Evolutionary conservation across 208 protist genomes (phyloP).

Genomic region (Acanthamoeba lenticulata): DNA sequence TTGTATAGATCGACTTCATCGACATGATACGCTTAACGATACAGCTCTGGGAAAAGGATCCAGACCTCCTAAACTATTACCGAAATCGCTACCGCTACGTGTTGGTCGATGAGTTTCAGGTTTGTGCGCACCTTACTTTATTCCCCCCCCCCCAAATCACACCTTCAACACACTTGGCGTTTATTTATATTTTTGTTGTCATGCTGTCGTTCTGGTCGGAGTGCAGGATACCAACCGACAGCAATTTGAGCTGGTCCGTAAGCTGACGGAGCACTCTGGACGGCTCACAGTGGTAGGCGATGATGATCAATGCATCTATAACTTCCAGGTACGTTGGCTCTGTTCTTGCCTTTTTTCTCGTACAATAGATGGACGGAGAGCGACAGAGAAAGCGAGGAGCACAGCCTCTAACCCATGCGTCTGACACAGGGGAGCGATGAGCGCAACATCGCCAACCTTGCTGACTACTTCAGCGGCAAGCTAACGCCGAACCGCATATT

Average conservation of each 20-base stretch:
- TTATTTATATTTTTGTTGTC: background rate
- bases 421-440: background rate
- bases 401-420: too few relatives aligned
- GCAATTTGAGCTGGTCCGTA: conserved; percentile 1
- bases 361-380: too few relatives aligned
- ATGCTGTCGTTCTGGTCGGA: background rate
- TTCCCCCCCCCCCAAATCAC: background rate
- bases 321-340: background rate
- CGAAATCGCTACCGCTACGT: background rate
- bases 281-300: conserved; percentile 43
- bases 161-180: background rate
- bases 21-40: conserved; percentile 4
- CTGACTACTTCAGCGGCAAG: background rate
- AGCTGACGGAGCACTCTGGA: background rate
- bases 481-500: background rate
- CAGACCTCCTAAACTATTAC: background rate
- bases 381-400: too few relatives aligned
- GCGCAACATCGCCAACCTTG: background rate
- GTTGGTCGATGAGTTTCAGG: conserved; percentile 55
- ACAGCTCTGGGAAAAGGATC: background rate
- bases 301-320: conserved; percentile 49
- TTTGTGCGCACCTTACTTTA: background rate
- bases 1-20: background rate
- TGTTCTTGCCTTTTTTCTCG: too few relatives aligned
- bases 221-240: conserved; percentile 9